Evolutionary conservation across 2,329 filamentous ascomycete species (phyloP).

Genomic region (Fusarium protoensiforme): DNA sequence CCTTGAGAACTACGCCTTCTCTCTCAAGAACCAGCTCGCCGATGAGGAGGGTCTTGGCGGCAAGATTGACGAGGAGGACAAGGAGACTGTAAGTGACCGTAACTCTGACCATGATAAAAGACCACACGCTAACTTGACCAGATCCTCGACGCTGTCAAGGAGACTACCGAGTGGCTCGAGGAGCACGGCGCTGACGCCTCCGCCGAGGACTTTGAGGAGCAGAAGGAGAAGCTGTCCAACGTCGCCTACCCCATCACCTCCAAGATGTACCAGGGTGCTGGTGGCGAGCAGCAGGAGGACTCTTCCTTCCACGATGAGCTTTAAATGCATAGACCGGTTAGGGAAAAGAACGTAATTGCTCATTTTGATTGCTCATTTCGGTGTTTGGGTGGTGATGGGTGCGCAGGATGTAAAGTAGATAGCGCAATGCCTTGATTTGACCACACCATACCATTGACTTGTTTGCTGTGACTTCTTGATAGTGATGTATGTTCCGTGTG

Average conservation of each 20-base stretch:
- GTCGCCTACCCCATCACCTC: constrained; percentile 99
- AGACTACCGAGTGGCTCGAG: constrained; percentile 95
- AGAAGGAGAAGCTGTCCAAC: constrained; percentile 98
- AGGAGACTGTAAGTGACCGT: constrained; percentile 81
- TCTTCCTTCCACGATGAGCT: constrained; percentile 81
- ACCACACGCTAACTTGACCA: constrained; percentile 54
- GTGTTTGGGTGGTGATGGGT: constrained; percentile 45
- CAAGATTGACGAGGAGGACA: constrained; percentile 99
- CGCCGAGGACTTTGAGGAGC: constrained; percentile 97
- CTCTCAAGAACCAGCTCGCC: constrained; percentile 98
- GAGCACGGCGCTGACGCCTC: constrained; percentile 88
- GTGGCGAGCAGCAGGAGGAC: constrained; percentile 74
- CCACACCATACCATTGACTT: not conserved
- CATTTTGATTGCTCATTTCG: constrained; percentile 41
- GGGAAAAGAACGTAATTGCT: constrained; percentile 44
- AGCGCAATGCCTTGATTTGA: constrained; percentile 42
- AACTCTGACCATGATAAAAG: not conserved
- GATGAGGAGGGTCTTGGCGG: constrained; percentile 96
- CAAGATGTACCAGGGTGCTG: constrained; percentile 85
- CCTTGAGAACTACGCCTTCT: constrained; percentile 99
- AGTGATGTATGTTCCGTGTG: not conserved
- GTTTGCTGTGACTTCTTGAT: not conserved
- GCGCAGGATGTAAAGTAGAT: constrained; percentile 48
- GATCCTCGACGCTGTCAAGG: constrained; percentile 96
- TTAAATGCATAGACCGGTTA: constrained; percentile 63